phyloP scores from a whole-genome alignment of 2,329 filamentous ascomycete species.

The Aspergillus sojae region DNA sequence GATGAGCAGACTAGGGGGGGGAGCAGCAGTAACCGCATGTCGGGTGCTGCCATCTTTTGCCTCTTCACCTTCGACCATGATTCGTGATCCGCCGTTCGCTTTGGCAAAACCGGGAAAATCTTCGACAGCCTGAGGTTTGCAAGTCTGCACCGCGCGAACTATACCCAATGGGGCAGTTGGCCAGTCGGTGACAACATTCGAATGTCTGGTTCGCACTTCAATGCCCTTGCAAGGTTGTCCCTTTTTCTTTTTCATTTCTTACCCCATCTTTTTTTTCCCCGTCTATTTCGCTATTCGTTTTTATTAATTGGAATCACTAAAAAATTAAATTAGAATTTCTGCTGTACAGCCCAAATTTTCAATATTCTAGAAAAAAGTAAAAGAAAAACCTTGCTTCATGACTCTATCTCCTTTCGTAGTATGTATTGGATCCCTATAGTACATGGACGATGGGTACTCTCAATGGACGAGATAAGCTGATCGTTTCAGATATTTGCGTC shows the following conservation, averaged over 20 bases:
- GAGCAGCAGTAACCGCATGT: background rate
- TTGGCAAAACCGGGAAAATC: slow-evolving; percentile 4
- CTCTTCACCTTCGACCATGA: background rate
- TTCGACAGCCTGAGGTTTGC: background rate
- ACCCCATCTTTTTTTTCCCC: too few relatives aligned
- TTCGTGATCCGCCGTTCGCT: slow-evolving; percentile 1
- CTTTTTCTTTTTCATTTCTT: background rate
- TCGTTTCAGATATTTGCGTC: background rate
- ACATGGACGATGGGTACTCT: background rate
- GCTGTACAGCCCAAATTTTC: background rate
- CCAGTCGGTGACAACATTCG: background rate
- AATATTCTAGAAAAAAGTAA: background rate
- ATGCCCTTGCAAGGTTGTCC: background rate
- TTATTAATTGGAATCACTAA: too few relatives aligned
- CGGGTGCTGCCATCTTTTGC: slow-evolving; percentile 1
- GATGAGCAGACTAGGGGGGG: background rate
- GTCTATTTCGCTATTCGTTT: too few relatives aligned
- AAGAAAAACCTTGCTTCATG: background rate
- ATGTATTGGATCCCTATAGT: too few relatives aligned
- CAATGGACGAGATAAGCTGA: background rate
- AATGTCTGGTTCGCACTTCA: background rate
- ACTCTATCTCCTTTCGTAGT: background rate
- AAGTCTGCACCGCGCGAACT: background rate
- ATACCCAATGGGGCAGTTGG: background rate
- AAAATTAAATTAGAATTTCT: background rate